These are phyloP conservation scores for Mesembryanthemum crystallinum DNA, from an alignment of 148 eudicot genomes.

Conservation along the genomic window DNA sequence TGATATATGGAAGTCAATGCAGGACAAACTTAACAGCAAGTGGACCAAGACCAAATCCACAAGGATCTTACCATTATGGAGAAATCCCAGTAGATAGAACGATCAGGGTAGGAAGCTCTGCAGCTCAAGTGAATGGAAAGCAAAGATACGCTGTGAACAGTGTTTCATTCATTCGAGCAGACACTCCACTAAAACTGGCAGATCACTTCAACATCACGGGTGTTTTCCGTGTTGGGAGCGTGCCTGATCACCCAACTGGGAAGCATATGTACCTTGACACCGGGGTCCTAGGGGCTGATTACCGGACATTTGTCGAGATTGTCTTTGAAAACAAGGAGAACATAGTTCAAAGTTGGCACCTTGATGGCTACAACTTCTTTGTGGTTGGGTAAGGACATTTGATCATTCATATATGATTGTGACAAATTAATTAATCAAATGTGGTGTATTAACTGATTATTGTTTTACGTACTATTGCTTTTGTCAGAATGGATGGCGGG, in stretches of 20 bases:
- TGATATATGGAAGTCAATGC: background rate
- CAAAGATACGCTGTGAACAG: slow-evolving; percentile 79
- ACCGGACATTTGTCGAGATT: slow-evolving; percentile 57
- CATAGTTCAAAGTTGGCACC: slow-evolving; percentile 69
- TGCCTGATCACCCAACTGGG: slow-evolving; percentile 54
- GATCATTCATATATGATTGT: no score
- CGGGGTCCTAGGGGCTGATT: slow-evolving; percentile 60
- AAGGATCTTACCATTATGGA: slow-evolving; percentile 92
- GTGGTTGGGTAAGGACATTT: slow-evolving; percentile 64
- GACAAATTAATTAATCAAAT: no score
- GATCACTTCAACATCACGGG: slow-evolving; percentile 68
- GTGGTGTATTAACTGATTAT: background rate
- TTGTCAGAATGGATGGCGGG: slow-evolving; percentile 71
- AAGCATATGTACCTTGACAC: slow-evolving; percentile 44
- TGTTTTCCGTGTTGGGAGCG: slow-evolving; percentile 56
- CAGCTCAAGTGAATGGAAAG: slow-evolving; percentile 46
- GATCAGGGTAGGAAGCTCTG: slow-evolving; percentile 46
- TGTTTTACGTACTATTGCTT: background rate
- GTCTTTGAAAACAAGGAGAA: slow-evolving; percentile 69
- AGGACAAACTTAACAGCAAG: slow-evolving; percentile 91
- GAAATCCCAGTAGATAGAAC: slow-evolving; percentile 51
- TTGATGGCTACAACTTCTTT: slow-evolving; percentile 76
- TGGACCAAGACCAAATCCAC: slow-evolving; percentile 92
- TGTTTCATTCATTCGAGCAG: slow-evolving; percentile 58
- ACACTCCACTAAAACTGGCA: slow-evolving; percentile 87